Percentiles rank a stretch among this genome's conserved stretches.
Evolutionary conservation across 2,329 filamentous ascomycete species (phyloP).

Genomic region (Epichloe gansuensis): DNA sequence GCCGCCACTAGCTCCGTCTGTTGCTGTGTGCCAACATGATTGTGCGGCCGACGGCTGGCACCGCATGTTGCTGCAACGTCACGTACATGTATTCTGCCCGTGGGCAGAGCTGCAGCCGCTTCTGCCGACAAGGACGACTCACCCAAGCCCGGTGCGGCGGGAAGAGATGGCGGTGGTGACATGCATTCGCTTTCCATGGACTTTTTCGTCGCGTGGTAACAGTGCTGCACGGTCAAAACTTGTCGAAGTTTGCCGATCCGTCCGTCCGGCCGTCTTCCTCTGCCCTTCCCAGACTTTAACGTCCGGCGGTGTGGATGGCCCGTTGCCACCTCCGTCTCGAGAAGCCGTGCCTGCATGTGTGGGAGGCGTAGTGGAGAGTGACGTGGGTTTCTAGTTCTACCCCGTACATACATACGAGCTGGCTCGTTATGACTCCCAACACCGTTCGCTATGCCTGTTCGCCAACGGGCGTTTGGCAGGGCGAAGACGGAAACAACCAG

Average conservation of each 20-base stretch:
- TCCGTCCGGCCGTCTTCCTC: background rate
- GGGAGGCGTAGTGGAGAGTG: background rate
- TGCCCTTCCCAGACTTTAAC: background rate
- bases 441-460: too few relatives aligned
- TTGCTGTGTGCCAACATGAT: background rate
- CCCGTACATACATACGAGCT: too few relatives aligned
- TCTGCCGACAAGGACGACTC: background rate
- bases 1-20: too few relatives aligned
- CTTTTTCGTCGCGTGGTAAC: too few relatives aligned
- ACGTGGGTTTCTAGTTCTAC: too few relatives aligned
- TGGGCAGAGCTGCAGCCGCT: background rate
- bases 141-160: background rate
- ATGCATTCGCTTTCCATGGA: background rate
- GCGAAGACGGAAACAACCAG: background rate
- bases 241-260: background rate
- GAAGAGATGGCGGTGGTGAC: background rate
- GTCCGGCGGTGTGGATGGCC: background rate
- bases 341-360: conserved; percentile 1
- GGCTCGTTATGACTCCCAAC: too few relatives aligned
- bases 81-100: background rate
- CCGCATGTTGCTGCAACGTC: background rate
- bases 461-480: background rate
- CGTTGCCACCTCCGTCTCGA: background rate
- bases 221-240: too few relatives aligned
- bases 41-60: background rate